Conservation (phyloP, 441 rosid genomes). For the Pelargonium citronellum region DNA sequence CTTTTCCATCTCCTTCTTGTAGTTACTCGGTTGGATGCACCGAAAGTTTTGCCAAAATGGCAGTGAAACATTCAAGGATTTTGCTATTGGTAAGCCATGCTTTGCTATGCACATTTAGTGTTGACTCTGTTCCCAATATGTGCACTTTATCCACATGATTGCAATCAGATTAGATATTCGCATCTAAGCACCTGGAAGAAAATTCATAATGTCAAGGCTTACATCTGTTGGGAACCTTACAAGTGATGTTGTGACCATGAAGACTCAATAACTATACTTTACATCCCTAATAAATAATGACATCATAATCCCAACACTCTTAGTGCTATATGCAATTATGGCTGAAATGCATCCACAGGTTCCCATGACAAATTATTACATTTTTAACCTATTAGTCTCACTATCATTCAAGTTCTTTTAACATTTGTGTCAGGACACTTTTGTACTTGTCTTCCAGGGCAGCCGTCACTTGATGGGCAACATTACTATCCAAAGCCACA, state of each 20-base stretch:
- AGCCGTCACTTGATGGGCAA: conserved; percentile 54
- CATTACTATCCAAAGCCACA: conserved; percentile 39
- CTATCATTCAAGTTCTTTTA: conserved; percentile 16
- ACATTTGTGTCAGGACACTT: conserved; percentile 41
- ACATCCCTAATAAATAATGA: not conserved
- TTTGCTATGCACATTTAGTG: conserved; percentile 10
- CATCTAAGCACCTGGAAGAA: not conserved
- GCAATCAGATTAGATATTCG: not conserved
- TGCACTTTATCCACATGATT: not conserved
- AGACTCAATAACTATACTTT: conserved; percentile 9
- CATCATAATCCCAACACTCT: not conserved
- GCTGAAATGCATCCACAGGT: conserved; percentile 5
- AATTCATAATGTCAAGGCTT: conserved; percentile 13
- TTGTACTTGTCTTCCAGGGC: conserved; percentile 54
- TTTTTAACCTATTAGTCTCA: conserved; percentile 5
- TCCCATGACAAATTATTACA: conserved; percentile 5
- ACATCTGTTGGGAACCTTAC: not conserved
- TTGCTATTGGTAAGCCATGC: conserved; percentile 44
- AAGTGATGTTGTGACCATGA: not conserved
- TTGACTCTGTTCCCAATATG: not conserved
- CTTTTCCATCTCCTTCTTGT: conserved; percentile 26
- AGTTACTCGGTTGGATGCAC: conserved; percentile 87
- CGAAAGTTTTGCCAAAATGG: conserved; percentile 62
- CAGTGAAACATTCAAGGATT: conserved; percentile 53
- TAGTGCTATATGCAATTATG: conserved; percentile 1